Conservation (phyloP, 148 eudicot genomes). For the Persicaria tinctoria region DNA sequence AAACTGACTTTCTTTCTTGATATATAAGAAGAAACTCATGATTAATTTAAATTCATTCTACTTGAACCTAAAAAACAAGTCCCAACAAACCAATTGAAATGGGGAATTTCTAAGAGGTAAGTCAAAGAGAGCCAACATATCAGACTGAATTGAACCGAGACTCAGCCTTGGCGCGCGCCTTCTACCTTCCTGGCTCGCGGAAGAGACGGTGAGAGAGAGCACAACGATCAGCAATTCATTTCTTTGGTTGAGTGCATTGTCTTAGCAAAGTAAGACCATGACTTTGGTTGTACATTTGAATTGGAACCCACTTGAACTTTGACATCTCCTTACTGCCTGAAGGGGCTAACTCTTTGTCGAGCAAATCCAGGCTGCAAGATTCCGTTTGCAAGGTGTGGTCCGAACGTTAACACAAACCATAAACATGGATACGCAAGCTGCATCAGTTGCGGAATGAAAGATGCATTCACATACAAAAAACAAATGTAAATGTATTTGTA, state of each 20-base stretch:
- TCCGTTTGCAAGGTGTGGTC: conserved; percentile 34
- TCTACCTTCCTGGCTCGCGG: too few species aligned
- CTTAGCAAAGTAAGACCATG: neutral
- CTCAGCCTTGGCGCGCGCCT: neutral
- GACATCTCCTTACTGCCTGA: neutral
- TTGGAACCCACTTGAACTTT: neutral
- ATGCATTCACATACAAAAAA: conserved; percentile 11
- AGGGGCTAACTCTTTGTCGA: conserved; percentile 12
- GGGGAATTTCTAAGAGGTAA: conserved; percentile 11
- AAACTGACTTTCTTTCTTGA: neutral
- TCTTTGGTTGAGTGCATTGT: neutral
- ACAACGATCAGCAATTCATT: neutral
- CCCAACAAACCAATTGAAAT: conserved; percentile 12
- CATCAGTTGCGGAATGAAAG: conserved; percentile 38
- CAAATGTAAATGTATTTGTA: neutral
- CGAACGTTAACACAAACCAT: conserved; percentile 55
- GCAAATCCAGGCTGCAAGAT: conserved; percentile 75
- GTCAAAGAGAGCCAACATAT: neutral
- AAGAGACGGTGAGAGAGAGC: too few species aligned
- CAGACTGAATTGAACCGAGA: conserved; percentile 5
- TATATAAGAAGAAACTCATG: neutral
- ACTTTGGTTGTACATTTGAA: neutral
- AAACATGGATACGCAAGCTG: conserved; percentile 53
- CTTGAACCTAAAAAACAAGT: conserved; percentile 2
- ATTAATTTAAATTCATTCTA: neutral